Evolutionary conservation across 768 basidiomycete species (phyloP), one percentile per base, ranked within the genome.

Genomic region (Termitomyces sp.): DNA sequence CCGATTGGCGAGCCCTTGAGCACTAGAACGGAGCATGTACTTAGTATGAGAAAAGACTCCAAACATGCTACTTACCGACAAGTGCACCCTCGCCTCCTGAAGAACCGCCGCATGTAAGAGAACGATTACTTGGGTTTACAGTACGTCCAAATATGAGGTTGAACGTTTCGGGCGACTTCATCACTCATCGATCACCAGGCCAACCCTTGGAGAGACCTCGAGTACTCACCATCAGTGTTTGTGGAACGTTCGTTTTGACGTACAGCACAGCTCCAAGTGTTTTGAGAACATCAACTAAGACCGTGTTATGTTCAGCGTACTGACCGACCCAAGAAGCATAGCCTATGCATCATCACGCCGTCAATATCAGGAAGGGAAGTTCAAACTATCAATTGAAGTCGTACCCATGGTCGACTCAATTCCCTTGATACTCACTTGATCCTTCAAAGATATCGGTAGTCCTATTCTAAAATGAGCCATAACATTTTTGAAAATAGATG

Each of bases 1-100:
- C 78, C 78, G 18, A 81, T 62, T 0, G 77, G 74, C 54, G 78
- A 74, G 29, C 79, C 79, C 57, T 68, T 74, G 31, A 80, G 61
- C 10, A 76, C 79, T 77, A 50, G 41, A 29, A 47, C n/a, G n/a
- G n/a, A n/a, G n/a, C n/a, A n/a, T n/a, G 47, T 16, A 55, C 37
- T 52, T 18, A 44, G 5, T 18, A n/a, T 22, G 26, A 49, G 13
- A 13, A 12, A 33, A 9, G n/a, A 29, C 10, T 18, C 20, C 22
- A 5, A n/a, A 26, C 15, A 34, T 4, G 1, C 33, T 67, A 77
- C 22, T 16, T 62, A 66, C 84, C 85, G 42, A 93, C 63, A 8
- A 94, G 77, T 0, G 92, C 90, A 41, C 88, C 88, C 73, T 94
- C 93, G 26, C 92, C 93, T 5, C 93, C 93, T 3, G 87, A 89